Conservation (phyloP, 345 rosid genomes). For the Acer negundo region DNA sequence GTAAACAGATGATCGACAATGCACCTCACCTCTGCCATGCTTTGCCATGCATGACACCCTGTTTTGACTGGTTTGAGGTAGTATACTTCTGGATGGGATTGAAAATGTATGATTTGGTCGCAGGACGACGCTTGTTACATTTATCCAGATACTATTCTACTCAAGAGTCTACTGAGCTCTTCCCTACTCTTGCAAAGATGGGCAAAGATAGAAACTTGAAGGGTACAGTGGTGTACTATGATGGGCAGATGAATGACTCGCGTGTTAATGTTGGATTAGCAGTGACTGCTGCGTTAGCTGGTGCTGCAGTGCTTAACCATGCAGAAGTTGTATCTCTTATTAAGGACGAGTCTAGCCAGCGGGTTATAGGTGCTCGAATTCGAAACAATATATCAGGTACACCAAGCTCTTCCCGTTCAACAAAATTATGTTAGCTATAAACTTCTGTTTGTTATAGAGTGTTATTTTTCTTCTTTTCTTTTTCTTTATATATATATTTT, state of each 20-base stretch:
- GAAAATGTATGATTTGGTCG: slow-evolving; percentile 96
- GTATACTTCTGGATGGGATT: slow-evolving; percentile 92
- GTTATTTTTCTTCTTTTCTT: neutral
- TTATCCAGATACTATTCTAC: slow-evolving; percentile 89
- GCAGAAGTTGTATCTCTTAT: slow-evolving; percentile 86
- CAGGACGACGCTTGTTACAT: slow-evolving; percentile 80
- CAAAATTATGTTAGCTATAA: neutral
- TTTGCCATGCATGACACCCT: slow-evolving; percentile 98
- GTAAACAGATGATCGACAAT: slow-evolving; percentile 88
- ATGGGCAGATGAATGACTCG: slow-evolving; percentile 99
- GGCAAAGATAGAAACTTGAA: slow-evolving; percentile 64
- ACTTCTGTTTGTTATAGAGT: neutral
- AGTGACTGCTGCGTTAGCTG: slow-evolving; percentile 87
- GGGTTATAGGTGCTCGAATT: slow-evolving; percentile 81
- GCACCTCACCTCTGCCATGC: slow-evolving; percentile 97
- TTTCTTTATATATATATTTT: neutral
- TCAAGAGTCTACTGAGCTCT: slow-evolving; percentile 78
- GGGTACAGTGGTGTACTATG: slow-evolving; percentile 97
- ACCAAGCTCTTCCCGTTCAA: slow-evolving; percentile 1
- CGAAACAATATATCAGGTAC: slow-evolving; percentile 88
- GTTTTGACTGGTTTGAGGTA: slow-evolving; percentile 94
- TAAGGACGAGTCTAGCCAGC: slow-evolving; percentile 57
- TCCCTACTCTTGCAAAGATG: slow-evolving; percentile 89
- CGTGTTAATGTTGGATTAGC: slow-evolving; percentile 89
- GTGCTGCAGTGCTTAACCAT: slow-evolving; percentile 94